Conservation (phyloP, 192 early-diverging fungal species). For the Linderina pennispora region DNA sequence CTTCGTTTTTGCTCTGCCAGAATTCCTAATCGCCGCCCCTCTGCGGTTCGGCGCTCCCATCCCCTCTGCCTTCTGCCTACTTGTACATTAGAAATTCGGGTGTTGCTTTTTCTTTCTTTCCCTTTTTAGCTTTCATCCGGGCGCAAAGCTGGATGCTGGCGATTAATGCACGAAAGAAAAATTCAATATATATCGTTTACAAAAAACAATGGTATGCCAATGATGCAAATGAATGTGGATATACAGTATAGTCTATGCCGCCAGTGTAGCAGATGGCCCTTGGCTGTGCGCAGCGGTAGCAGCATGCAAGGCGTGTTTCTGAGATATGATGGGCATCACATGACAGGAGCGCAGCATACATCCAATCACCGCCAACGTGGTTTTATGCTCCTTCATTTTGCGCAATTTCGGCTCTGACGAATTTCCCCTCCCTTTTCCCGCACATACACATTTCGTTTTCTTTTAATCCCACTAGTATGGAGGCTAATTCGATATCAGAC, state of each 20-base stretch:
- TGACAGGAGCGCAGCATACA: neutral
- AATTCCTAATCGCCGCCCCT: constrained; percentile 1
- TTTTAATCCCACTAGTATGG: neutral
- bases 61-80: constrained; percentile 1
- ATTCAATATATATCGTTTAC: constrained; percentile 2
- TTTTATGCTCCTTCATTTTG: neutral
- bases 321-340: neutral
- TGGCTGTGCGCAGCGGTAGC: too few relatives aligned
- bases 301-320: too few relatives aligned
- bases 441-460: neutral
- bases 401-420: neutral
- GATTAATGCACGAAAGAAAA: constrained; percentile 34
- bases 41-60: constrained; percentile 6
- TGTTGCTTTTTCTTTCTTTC: too few relatives aligned
- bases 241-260: neutral
- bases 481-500: neutral
- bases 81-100: constrained; percentile 25
- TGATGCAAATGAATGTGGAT: neutral
- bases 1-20: constrained; percentile 18
- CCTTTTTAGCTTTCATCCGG: too few relatives aligned
- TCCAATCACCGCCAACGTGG: too few relatives aligned
- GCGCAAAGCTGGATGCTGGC: too few relatives aligned
- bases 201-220: neutral
- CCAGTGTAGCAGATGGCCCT: too few relatives aligned
- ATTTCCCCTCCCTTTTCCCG: neutral